These are phyloP conservation scores for Cymbopogon citratus DNA, from an alignment of 176 grass and related monocot species.

Conservation along the genomic window DNA sequence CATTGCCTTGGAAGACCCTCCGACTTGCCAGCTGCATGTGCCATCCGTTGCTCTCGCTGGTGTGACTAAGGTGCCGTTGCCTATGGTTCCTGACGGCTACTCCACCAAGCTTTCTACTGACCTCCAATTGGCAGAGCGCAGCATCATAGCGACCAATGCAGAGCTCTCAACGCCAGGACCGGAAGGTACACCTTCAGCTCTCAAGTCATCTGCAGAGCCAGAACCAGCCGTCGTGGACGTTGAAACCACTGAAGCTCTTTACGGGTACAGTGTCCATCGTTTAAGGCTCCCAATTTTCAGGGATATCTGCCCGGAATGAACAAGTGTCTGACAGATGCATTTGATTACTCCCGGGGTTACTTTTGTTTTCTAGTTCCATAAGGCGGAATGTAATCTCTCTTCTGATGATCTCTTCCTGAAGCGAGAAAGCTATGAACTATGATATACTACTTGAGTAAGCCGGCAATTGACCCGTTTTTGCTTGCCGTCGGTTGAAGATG, in stretches of 20 bases:
- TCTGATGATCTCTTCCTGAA: constrained; percentile 6
- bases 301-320: constrained; percentile 43
- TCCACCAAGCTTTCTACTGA: not conserved
- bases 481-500: constrained; percentile 4
- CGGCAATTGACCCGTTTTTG: not conserved
- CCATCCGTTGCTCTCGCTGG: not conserved
- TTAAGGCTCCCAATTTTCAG: constrained; percentile 40
- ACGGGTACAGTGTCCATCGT: not conserved
- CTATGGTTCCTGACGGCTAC: not conserved
- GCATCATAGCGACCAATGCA: not conserved
- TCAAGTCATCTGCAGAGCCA: not conserved
- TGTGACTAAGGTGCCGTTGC: not conserved
- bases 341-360: not conserved
- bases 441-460: not conserved
- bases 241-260: constrained; percentile 29
- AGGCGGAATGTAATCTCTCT: constrained; percentile 6
- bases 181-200: not conserved
- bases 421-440: constrained; percentile 22
- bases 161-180: constrained; percentile 6
- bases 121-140: not conserved
- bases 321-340: not conserved
- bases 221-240: not conserved
- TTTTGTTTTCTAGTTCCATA: constrained; percentile 12
- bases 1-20: not conserved
- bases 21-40: not conserved